Conservation (phyloP, 352 stramenopile species). For the Phytophthora parvispora region DNA sequence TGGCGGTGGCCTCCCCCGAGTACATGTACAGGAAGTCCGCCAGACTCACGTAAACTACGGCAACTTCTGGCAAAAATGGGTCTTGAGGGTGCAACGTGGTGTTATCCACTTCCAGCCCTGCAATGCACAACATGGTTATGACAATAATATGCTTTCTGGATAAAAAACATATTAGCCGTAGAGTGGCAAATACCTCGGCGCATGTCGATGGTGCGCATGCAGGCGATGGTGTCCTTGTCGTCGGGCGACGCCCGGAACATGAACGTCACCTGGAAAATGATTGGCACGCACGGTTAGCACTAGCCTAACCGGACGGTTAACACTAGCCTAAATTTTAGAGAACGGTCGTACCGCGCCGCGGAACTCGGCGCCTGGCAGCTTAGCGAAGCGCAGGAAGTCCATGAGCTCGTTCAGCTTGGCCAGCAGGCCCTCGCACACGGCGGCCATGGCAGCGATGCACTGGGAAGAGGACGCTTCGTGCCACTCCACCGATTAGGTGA, state of each 20-base stretch:
- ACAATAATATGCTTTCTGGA: neutral
- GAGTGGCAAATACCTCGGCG: conserved; percentile 48
- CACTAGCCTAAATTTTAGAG: neutral
- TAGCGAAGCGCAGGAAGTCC: conserved; percentile 83
- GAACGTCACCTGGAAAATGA: conserved; percentile 75
- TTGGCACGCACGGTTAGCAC: conserved; percentile 1
- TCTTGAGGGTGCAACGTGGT: conserved; percentile 56
- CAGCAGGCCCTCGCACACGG: conserved; percentile 73
- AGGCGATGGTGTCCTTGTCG: conserved; percentile 60
- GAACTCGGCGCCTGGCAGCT: conserved; percentile 54
- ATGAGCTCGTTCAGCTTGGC: conserved; percentile 89
- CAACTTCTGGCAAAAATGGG: conserved; percentile 70
- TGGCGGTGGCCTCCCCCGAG: conserved; percentile 77
- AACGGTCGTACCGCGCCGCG: conserved; percentile 55
- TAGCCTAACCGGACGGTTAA: neutral
- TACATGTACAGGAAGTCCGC: conserved; percentile 92
- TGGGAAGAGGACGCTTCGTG: neutral
- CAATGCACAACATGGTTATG: neutral
- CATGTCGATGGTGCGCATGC: conserved; percentile 85
- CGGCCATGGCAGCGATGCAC: conserved; percentile 25
- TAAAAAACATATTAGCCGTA: neutral
- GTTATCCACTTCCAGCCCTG: conserved; percentile 67
- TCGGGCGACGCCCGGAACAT: conserved; percentile 69
- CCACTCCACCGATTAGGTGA: neutral
- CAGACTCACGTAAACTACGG: conserved; percentile 78